phyloP scores from a whole-genome alignment of 768 basidiomycete genomes.

The Lanmaoa pseudosensibilis region DNA sequence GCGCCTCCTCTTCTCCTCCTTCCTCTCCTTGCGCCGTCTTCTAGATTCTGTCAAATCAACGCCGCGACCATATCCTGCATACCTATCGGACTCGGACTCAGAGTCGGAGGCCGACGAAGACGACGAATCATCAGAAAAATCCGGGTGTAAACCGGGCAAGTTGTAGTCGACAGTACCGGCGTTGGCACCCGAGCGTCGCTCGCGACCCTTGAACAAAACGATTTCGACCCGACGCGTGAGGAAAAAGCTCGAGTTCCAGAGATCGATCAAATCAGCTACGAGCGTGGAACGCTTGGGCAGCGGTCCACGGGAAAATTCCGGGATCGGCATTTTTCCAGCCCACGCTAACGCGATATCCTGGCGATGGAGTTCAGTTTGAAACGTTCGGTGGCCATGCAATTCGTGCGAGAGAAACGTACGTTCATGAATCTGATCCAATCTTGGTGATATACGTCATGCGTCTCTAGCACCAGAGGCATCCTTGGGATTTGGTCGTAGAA shows the following conservation, averaged over 20 bases:
- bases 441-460: slow-evolving; percentile 75
- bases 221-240: slow-evolving; percentile 72
- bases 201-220: slow-evolving; percentile 76
- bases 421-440: slow-evolving; percentile 83
- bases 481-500: slow-evolving; percentile 64
- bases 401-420: slow-evolving; percentile 40
- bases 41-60: slow-evolving; percentile 50
- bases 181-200: slow-evolving; percentile 68
- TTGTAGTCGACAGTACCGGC: slow-evolving; percentile 55
- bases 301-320: slow-evolving; percentile 47
- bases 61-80: slow-evolving; percentile 46
- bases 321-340: slow-evolving; percentile 72
- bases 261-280: slow-evolving; percentile 68
- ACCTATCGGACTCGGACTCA: slow-evolving; percentile 43
- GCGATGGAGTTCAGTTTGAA: background rate
- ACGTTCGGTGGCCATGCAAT: background rate
- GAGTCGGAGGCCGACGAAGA: slow-evolving; percentile 42
- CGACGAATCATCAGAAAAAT: slow-evolving; percentile 40
- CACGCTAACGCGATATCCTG: slow-evolving; percentile 77
- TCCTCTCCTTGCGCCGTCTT: slow-evolving; percentile 52
- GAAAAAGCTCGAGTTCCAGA: slow-evolving; percentile 83
- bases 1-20: slow-evolving; percentile 60
- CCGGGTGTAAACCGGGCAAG: slow-evolving; percentile 49
- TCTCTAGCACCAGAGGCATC: slow-evolving; percentile 69
- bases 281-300: slow-evolving; percentile 59